A percentile compares a stretch with the other conserved stretches of the same genome.
Conservation (phyloP, 208 protist genomes). For the Trypanosoma platydactyli region DNA sequence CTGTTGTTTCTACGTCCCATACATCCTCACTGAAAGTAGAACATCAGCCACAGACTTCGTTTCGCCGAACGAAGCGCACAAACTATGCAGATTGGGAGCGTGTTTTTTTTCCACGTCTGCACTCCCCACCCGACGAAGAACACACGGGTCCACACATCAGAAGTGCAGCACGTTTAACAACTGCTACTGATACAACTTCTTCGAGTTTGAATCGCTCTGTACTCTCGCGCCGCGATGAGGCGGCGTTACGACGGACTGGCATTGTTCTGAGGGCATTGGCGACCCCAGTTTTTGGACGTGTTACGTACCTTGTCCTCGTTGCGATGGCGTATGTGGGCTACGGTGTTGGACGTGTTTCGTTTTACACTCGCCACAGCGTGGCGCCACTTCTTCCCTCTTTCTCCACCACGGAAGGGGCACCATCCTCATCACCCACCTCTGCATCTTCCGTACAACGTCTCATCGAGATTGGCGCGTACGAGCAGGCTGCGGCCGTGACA, state of each 20-base stretch:
- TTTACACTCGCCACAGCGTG: constrained; percentile 49
- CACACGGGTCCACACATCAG: background rate
- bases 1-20: background rate
- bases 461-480: constrained; percentile 22
- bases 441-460: constrained; percentile 11
- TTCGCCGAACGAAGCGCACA: constrained; percentile 24
- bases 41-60: background rate
- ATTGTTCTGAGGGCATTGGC: constrained; percentile 8
- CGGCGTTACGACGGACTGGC: constrained; percentile 2
- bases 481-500: constrained; percentile 18
- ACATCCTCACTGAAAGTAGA: background rate
- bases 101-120: constrained; percentile 6
- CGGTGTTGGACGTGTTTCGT: constrained; percentile 36
- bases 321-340: constrained; percentile 53
- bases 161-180: background rate
- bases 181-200: background rate
- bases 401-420: background rate
- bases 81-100: constrained; percentile 30
- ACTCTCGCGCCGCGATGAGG: constrained; percentile 9
- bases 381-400: constrained; percentile 30
- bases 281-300: constrained; percentile 22
- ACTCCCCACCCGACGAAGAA: background rate
- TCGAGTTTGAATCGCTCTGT: background rate
- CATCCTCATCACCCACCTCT: background rate
- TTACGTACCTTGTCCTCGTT: constrained; percentile 15